These are phyloP conservation scores for Tylopilus sp. DNA, from an alignment of 1,284 basidiomycete genomes.

Conservation along the genomic window DNA sequence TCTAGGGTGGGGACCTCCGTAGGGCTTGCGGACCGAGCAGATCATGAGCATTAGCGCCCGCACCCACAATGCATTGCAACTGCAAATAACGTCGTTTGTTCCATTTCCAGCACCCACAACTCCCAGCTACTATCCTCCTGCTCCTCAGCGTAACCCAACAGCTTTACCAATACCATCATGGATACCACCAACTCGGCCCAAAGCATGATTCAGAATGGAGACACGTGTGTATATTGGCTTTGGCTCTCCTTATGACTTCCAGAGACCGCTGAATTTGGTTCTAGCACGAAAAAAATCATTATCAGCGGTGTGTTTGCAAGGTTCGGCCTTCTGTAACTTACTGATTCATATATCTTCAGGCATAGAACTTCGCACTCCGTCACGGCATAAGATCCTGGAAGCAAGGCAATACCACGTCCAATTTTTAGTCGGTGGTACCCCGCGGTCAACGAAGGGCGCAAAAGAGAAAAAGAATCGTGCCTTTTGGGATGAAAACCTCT, in stretches of 20 bases:
- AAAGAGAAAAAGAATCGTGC: conserved; percentile 9
- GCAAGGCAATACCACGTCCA: conserved; percentile 14
- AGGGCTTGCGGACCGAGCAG: not conserved
- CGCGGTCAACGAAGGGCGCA: conserved; percentile 8
- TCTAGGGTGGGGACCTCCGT: conserved; percentile 2
- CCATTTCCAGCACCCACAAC: conserved; percentile 12
- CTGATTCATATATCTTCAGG: conserved; percentile 4
- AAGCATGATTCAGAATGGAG: not conserved
- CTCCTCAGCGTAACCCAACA: not conserved
- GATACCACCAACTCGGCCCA: not conserved
- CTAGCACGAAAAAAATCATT: conserved; percentile 12
- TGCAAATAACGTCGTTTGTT: conserved; percentile 14
- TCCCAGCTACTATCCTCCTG: not conserved
- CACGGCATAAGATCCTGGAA: not conserved
- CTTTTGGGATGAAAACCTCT: conserved; percentile 18
- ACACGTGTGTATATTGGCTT: conserved; percentile 9
- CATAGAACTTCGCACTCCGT: conserved; percentile 14
- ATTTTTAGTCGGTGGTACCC: conserved; percentile 10
- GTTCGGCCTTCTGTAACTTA: not conserved
- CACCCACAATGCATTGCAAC: conserved; percentile 18
- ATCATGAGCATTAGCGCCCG: conserved; percentile 5
- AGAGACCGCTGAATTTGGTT: not conserved
- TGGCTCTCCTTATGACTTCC: not conserved
- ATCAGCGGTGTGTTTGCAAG: conserved; percentile 10
- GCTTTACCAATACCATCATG: conserved; percentile 1